Base-by-base conservation (phyloP, 2,329 filamentous ascomycete species). In the Alternaria sp. region DNA sequence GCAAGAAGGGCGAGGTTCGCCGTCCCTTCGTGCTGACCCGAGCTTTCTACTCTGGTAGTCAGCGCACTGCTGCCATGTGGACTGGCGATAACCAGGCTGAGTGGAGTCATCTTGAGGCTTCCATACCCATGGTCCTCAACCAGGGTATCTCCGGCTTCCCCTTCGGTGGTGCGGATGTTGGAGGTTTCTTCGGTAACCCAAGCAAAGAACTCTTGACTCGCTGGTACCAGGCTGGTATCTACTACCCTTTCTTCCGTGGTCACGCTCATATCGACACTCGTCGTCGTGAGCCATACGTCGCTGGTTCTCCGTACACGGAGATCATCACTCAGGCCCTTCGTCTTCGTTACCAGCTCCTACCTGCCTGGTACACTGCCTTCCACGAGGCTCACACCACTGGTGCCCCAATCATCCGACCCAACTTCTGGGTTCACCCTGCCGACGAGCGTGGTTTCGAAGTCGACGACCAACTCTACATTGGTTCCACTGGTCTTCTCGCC, bases 211-310 rank as follows among this genome's bases (percentile, higher is more conserved):
- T 99, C 21, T 86, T 97, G 71, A 92, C 92, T 11, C 90, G 96
- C 43, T 99, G 96, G 96, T 99, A 97, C 81, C 96, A 99, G 81
- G 89, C 94, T 32, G 96, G 96, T 66, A 92, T 93, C 59, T 99
- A 97, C 85, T 98, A 98, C 79, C 96, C 96, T 8, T 99, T 98
- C 85, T 97, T 98, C 91, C 92, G 96, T 65, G 96, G 89, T 2
- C 96, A 99, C 78, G 96, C 96, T 7, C 96, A 99, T 80, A 98
- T 98, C 64, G 96, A 99, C 76, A 92, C 96, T 43, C 93, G 96
- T 49, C 91, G 96, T 25, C 91, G 96, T 56, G 96, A 99, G 82
- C 96, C 96, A 4, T 99, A 98, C 77, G 85, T 98, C 61, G 86
- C 90, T 11, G 91, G 92, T 11, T 91, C 96, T 65, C 93, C 94